A percentile compares a stretch with the other conserved stretches of the same genome.
Conservation (phyloP, 768 basidiomycete genomes). For the Nidularia pulvinata region DNA sequence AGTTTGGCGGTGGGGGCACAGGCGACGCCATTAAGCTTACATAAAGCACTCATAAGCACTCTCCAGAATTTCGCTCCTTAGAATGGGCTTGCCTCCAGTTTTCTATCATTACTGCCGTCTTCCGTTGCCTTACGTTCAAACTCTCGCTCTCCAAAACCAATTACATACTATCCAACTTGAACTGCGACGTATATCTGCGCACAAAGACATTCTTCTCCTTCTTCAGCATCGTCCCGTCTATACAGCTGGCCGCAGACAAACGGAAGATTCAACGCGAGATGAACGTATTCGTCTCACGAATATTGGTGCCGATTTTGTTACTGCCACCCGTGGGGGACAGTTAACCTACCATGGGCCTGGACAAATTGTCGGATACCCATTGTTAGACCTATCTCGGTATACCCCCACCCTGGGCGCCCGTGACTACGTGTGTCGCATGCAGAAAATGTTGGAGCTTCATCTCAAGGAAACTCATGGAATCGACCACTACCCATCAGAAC, state of each 20-base stretch:
- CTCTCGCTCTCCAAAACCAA: slow-evolving; percentile 69
- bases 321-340: slow-evolving; percentile 86
- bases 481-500: slow-evolving; percentile 57
- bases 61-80: too few relatives aligned
- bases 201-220: slow-evolving; percentile 72
- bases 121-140: slow-evolving; percentile 77
- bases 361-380: slow-evolving; percentile 94
- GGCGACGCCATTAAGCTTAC: too few relatives aligned
- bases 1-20: too few relatives aligned
- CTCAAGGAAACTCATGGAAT: slow-evolving; percentile 63
- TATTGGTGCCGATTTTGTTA: slow-evolving; percentile 87
- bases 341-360: slow-evolving; percentile 98
- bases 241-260: slow-evolving; percentile 91
- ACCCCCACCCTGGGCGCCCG: slow-evolving; percentile 70
- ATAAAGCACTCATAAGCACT: too few relatives aligned
- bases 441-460: slow-evolving; percentile 67
- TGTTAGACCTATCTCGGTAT: slow-evolving; percentile 86
- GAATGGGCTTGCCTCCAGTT: slow-evolving; percentile 56
- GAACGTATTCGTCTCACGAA: slow-evolving; percentile 65
- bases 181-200: slow-evolving; percentile 35
- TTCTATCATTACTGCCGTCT: slow-evolving; percentile 74
- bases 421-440: slow-evolving; percentile 85
- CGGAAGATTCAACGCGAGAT: slow-evolving; percentile 49
- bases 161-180: slow-evolving; percentile 68
- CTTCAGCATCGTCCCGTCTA: slow-evolving; percentile 94